Evolutionary conservation across 352 stramenopile genomes (phyloP), one percentile per base, ranked within the genome.

Genomic region (Phytopythium montanum): DNA sequence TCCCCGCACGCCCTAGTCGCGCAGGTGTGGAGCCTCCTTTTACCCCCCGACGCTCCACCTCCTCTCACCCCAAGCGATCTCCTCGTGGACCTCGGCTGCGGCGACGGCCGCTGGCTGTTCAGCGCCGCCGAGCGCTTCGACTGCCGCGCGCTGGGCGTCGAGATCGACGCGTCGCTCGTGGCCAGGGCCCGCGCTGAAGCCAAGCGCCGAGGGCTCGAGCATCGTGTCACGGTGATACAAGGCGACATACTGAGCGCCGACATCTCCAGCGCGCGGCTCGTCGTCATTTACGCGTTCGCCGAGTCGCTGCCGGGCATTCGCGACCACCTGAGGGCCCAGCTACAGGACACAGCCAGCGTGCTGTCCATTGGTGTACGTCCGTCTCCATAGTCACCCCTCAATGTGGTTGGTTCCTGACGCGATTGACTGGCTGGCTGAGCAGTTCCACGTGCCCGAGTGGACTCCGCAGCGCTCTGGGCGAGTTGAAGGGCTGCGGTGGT

Each of bases 261-360:
- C 46, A 78, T 94, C 46, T 75, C 66, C 12, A 34, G 46, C 19
- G 85, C 82, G 14, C 65, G 68, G 16, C 42, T 95, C 21, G 86
- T 94, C 33, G 89, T 95, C 61, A 80, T 94, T 14, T 95, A 95
- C 60, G 86, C 86, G 12, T 95, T 94, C 46, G 79, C 79, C 19
- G 79, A 92, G 67, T 87, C 84, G n/a, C 60, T 95, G 23, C 52
- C 64, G 19, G 70, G 74, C 0, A 94, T 94, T 53, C 69, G 81
- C 26, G 60, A 83, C 53, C 68, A 75, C 12, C 55, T 95, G 54
- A 52, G 61, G 9, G 34, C 50, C 4, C 76, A 95, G 28, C 58
- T 90, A 12, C 48, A 48, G 16, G 5, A 51, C 0, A 33, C 62
- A 21, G 85, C 86, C 0, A 76, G 63, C 3, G 80, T 94, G 33